Percentiles rank a stretch among this genome's conserved stretches.
Evolutionary conservation across 2,329 filamentous ascomycete species (phyloP).

Genomic region (Cucurbitaria berberidis): DNA sequence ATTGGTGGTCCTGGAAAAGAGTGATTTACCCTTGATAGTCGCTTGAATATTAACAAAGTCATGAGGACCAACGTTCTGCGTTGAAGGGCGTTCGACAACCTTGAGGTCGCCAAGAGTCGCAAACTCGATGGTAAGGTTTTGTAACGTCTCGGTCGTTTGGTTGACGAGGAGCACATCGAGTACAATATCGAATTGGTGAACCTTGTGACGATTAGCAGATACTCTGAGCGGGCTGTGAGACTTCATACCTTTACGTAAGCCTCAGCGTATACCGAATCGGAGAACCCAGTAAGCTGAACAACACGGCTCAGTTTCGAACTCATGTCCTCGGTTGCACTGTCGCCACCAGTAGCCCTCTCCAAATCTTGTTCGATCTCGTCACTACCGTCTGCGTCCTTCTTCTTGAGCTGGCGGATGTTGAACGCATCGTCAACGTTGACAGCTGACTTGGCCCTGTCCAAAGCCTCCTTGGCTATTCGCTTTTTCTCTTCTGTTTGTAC

Average conservation of each 20-base stretch:
- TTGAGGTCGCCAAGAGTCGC: conserved; percentile 98
- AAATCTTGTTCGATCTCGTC: conserved; percentile 90
- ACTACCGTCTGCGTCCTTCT: conserved; percentile 78
- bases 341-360: conserved; percentile 92
- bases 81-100: conserved; percentile 94
- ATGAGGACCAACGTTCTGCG: conserved; percentile 91
- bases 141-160: conserved; percentile 93
- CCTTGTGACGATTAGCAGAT: conserved; percentile 27
- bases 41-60: conserved; percentile 99
- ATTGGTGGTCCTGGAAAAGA: conserved; percentile 34
- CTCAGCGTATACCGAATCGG: conserved; percentile 97
- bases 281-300: conserved; percentile 97
- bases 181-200: conserved; percentile 98
- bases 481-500: conserved; percentile 98
- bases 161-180: conserved; percentile 96
- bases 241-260: conserved; percentile 82
- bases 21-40: conserved; percentile 91
- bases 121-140: conserved; percentile 97
- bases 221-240: too few species aligned
- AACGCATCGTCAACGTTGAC: conserved; percentile 96
- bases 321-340: conserved; percentile 81
- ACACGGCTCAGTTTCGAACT: conserved; percentile 94
- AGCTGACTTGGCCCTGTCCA: conserved; percentile 90
- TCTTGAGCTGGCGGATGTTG: conserved; percentile 87
- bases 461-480: conserved; percentile 90